A percentile compares a stretch with the other conserved stretches of the same genome.
Evolutionary conservation across 768 basidiomycete genomes (phyloP).

Genomic region (Candolleomyces aberdarensis): DNA sequence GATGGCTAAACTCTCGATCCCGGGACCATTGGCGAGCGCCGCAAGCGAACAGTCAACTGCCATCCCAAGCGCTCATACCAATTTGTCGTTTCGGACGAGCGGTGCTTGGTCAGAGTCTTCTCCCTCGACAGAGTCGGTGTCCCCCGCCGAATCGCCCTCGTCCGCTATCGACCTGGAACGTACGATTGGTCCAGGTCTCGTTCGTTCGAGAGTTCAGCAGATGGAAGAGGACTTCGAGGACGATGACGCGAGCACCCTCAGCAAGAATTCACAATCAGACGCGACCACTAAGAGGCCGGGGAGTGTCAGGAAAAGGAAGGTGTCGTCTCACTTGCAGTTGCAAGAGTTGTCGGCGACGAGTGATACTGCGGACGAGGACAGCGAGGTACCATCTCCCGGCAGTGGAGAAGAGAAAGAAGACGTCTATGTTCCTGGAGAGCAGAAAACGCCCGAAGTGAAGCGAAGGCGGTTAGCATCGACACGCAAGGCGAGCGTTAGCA

Average conservation of each 20-base stretch:
- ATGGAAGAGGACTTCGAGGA: neutral
- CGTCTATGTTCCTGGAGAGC: neutral
- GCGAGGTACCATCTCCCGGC: neutral
- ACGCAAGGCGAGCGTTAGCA: neutral
- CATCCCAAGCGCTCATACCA: constrained; percentile 18
- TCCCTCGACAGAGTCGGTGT: neutral
- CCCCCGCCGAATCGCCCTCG: neutral
- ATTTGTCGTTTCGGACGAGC: neutral
- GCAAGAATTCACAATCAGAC: neutral
- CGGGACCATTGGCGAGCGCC: constrained; percentile 13
- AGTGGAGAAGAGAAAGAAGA: neutral
- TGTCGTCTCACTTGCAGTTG: neutral
- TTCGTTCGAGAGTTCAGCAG: neutral
- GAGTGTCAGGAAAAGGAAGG: neutral
- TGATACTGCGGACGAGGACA: neutral
- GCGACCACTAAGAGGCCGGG: neutral
- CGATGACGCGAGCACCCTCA: neutral
- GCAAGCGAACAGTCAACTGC: constrained; percentile 30
- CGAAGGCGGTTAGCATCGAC: neutral
- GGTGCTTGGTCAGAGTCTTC: neutral
- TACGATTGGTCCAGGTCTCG: neutral
- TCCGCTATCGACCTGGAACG: neutral
- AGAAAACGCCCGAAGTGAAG: neutral
- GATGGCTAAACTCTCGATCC: constrained; percentile 7
- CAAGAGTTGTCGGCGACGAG: neutral